A percentile compares a stretch with the other conserved stretches of the same genome.
phyloP scores from a whole-genome alignment of 345 rosid genomes.

The Rhodamnia argentea region DNA sequence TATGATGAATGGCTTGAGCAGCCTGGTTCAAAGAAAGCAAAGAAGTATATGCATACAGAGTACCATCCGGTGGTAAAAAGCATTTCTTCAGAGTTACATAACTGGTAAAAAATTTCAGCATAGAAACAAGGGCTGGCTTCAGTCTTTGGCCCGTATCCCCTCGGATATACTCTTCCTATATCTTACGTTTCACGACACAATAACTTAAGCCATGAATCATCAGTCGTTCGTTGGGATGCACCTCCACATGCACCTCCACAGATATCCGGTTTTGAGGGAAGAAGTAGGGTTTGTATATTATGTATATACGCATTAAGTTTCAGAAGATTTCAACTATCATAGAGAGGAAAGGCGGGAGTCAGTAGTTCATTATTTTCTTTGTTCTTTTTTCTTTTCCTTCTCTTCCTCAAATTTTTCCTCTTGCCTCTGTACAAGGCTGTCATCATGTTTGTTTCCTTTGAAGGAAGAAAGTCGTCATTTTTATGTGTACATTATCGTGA shows the following conservation, averaged over 20 bases:
- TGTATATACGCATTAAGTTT: background rate
- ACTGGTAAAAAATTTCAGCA: constrained; percentile 42
- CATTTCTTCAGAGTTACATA: constrained; percentile 56
- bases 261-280: background rate
- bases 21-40: constrained; percentile 79
- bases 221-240: background rate
- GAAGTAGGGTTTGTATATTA: background rate
- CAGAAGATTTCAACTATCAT: background rate
- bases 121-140: background rate
- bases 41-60: constrained; percentile 59
- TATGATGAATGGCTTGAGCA: constrained; percentile 82
- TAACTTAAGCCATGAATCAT: background rate
- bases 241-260: background rate
- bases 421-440: background rate
- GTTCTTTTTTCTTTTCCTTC: background rate
- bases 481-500: background rate
- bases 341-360: background rate
- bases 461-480: background rate
- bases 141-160: background rate
- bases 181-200: background rate
- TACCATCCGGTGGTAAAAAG: constrained; percentile 85
- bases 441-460: background rate
- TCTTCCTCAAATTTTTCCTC: background rate
- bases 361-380: background rate
- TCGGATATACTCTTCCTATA: background rate